These are phyloP conservation scores for Aegilops umbellulata DNA, from an alignment of 176 grass and related monocot species.

Conservation along the genomic window DNA sequence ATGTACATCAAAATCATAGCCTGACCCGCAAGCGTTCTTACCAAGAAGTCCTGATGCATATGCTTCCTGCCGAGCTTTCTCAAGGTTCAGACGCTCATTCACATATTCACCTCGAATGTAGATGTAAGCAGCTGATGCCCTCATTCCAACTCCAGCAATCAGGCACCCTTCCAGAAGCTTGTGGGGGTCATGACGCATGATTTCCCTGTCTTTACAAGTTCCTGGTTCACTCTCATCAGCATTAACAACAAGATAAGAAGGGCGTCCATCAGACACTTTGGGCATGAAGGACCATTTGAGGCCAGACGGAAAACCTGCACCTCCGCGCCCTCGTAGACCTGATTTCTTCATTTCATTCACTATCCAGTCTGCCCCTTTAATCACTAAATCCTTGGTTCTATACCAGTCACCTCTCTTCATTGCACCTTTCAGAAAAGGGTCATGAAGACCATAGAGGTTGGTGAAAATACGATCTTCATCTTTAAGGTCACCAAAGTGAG, in stretches of 20 bases:
- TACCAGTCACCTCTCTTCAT: constrained; percentile 89
- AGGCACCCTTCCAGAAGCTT: constrained; percentile 94
- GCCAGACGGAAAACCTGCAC: constrained; percentile 89
- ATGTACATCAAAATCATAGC: constrained; percentile 88
- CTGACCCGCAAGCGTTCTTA: constrained; percentile 93
- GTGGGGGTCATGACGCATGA: constrained; percentile 90
- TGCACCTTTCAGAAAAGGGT: constrained; percentile 90
- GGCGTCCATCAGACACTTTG: constrained; percentile 81
- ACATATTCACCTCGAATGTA: constrained; percentile 96
- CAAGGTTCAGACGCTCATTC: constrained; percentile 77
- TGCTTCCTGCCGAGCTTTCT: constrained; percentile 82
- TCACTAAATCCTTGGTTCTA: constrained; percentile 83
- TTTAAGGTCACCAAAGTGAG: constrained; percentile 76
- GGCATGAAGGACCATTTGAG: constrained; percentile 99
- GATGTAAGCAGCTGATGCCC: constrained; percentile 87
- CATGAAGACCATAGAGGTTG: constrained; percentile 79
- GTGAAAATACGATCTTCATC: constrained; percentile 90
- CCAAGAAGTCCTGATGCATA: constrained; percentile 80
- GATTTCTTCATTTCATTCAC: constrained; percentile 96
- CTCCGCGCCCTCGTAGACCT: constrained; percentile 85
- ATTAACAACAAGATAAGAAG: constrained; percentile 94
- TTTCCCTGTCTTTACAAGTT: constrained; percentile 96
- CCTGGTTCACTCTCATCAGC: constrained; percentile 98
- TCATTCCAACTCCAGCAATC: constrained; percentile 94
- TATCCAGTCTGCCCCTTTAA: constrained; percentile 88